phyloP scores from a whole-genome alignment of 2,329 filamentous ascomycete genomes.

The Arthrocladium fulminans region DNA sequence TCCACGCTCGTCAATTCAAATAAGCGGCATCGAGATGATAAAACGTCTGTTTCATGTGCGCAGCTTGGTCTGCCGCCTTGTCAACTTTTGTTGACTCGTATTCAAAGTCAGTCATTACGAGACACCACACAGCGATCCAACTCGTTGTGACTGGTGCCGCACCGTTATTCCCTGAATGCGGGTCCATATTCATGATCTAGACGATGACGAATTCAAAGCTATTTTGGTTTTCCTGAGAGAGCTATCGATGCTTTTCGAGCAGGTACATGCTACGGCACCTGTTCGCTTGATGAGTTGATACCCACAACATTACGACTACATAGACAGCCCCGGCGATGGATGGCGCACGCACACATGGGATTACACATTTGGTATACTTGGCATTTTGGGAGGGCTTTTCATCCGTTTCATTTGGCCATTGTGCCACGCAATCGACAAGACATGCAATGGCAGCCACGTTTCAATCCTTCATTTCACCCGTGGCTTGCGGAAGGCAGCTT shows the following conservation, averaged over 20 bases:
- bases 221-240: slow-evolving; percentile 2
- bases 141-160: slow-evolving; percentile 3
- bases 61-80: slow-evolving; percentile 21
- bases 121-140: slow-evolving; percentile 2
- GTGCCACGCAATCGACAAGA: slow-evolving; percentile 8
- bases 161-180: slow-evolving; percentile 5
- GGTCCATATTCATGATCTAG: slow-evolving; percentile 5
- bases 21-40: slow-evolving; percentile 9
- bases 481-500: background rate
- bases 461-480: background rate
- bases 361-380: background rate
- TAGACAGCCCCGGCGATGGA: slow-evolving; percentile 1
- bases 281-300: slow-evolving; percentile 7
- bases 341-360: slow-evolving; percentile 3
- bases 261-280: background rate
- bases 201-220: slow-evolving; percentile 5
- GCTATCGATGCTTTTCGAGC: background rate
- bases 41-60: slow-evolving; percentile 12
- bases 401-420: background rate
- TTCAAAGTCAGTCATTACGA: slow-evolving; percentile 9
- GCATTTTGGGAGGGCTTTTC: background rate
- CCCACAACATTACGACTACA: slow-evolving; percentile 5
- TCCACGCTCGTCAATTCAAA: slow-evolving; percentile 20
- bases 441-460: background rate
- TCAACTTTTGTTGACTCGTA: slow-evolving; percentile 1